Evolutionary conservation across 768 basidiomycete species (phyloP).

Genomic region (Boletus speciosus): DNA sequence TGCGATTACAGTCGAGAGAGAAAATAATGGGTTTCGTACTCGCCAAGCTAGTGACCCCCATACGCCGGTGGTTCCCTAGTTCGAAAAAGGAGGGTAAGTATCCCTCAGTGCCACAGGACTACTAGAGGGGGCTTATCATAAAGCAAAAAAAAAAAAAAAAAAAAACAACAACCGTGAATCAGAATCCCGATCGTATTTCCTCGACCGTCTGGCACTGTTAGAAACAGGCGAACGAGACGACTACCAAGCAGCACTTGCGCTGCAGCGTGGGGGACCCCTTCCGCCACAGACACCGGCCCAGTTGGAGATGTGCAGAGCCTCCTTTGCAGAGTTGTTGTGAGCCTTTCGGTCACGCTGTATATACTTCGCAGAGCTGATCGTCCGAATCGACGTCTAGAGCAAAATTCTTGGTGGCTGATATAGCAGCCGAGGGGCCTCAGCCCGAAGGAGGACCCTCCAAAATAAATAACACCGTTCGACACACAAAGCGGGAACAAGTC

Average conservation of each 20-base stretch:
- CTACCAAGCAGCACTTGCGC: slow-evolving; percentile 26
- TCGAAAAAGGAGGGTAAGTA: slow-evolving; percentile 5
- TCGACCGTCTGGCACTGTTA: slow-evolving; percentile 10
- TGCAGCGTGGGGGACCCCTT: slow-evolving; percentile 29
- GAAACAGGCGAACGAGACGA: slow-evolving; percentile 18
- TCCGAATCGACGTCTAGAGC: background rate
- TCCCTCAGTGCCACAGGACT: background rate
- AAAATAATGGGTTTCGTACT: slow-evolving; percentile 7
- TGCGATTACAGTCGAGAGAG: too few species aligned
- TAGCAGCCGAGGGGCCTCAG: background rate
- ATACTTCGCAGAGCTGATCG: background rate
- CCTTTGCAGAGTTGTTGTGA: slow-evolving; percentile 16
- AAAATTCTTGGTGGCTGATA: slow-evolving; percentile 13
- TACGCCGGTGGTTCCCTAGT: background rate
- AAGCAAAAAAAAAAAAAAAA: too few species aligned
- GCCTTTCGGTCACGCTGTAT: background rate
- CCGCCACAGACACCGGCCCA: slow-evolving; percentile 23
- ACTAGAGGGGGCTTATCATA: background rate
- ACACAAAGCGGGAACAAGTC: background rate
- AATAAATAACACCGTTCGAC: background rate
- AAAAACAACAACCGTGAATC: background rate
- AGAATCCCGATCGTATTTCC: slow-evolving; percentile 5
- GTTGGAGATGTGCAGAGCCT: slow-evolving; percentile 11
- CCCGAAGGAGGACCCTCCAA: background rate
- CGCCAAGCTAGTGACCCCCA: background rate